Percentiles rank a stretch among this genome's conserved stretches.
These are phyloP conservation scores for Ustulina deusta DNA, from an alignment of 2,329 filamentous ascomycete species.

Conservation along the genomic window DNA sequence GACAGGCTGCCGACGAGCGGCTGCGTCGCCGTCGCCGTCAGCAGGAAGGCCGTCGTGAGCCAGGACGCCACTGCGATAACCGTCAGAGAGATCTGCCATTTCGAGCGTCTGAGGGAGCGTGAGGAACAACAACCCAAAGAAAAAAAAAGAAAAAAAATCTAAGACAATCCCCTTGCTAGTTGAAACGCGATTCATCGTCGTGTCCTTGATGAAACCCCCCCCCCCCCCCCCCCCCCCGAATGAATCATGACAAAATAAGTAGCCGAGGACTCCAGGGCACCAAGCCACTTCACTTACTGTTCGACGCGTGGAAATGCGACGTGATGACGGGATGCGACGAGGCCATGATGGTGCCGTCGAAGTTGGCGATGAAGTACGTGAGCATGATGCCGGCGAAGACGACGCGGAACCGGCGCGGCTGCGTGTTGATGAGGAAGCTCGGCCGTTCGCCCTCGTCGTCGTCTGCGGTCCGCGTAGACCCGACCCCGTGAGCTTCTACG, in stretches of 20 bases:
- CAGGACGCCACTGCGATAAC: constrained; percentile 74
- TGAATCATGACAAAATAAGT: background rate
- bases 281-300: constrained; percentile 55
- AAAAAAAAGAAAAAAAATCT: too few species aligned
- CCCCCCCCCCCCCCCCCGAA: too few species aligned
- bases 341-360: constrained; percentile 85
- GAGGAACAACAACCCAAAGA: too few species aligned
- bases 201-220: too few species aligned
- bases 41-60: constrained; percentile 82
- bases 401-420: constrained; percentile 68
- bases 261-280: background rate
- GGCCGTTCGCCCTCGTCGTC: constrained; percentile 1
- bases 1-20: constrained; percentile 80
- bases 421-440: constrained; percentile 60
- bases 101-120: too few species aligned
- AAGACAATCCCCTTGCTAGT: too few species aligned
- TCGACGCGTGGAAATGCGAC: constrained; percentile 81
- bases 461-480: background rate
- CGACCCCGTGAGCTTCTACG: constrained; percentile 2
- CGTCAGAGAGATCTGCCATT: too few species aligned
- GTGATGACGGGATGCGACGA: constrained; percentile 85
- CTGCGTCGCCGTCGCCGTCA: constrained; percentile 82
- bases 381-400: constrained; percentile 70
- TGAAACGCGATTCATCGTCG: too few species aligned
- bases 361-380: constrained; percentile 71